Evolutionary conservation across 495 filamentous ascomycete genomes (phyloP).

Genomic region (Geopyxis carbonaria): DNA sequence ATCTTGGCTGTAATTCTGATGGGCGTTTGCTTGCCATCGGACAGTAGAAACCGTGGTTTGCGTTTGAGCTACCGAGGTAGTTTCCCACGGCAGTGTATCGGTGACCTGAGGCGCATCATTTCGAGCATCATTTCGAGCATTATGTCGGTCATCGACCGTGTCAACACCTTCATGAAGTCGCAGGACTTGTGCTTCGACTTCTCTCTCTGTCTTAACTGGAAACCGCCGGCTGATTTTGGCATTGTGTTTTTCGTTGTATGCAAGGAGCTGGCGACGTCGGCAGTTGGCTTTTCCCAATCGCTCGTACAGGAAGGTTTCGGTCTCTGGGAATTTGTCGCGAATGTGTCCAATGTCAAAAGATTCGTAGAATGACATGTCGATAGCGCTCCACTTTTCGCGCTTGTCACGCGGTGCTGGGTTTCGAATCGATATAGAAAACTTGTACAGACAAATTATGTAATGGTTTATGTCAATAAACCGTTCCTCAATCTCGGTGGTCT

Average conservation of each 20-base stretch:
- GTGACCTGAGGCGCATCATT: background rate
- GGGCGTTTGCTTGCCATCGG: too few relatives aligned
- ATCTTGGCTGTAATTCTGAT: too few relatives aligned
- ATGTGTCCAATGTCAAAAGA: constrained; percentile 4
- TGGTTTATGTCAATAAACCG: constrained; percentile 1
- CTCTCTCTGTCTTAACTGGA: background rate
- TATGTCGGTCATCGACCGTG: background rate
- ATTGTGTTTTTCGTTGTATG: constrained; percentile 4
- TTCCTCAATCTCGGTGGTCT: background rate
- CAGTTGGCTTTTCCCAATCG: constrained; percentile 5
- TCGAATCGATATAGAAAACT: background rate
- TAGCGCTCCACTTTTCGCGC: constrained; percentile 6
- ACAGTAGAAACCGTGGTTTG: background rate
- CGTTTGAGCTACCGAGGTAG: background rate
- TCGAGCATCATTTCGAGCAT: background rate
- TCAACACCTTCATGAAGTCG: background rate
- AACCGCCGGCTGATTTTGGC: background rate
- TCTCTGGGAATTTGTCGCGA: constrained; percentile 1
- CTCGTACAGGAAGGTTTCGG: background rate
- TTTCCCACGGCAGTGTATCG: background rate
- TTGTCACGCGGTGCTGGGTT: constrained; percentile 21
- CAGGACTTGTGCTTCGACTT: background rate
- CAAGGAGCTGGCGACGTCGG: background rate
- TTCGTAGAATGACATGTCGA: constrained; percentile 22
- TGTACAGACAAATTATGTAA: constrained; percentile 1